Base-by-base conservation (phyloP, 345 rosid species). In the Toxicodendron radicans region DNA sequence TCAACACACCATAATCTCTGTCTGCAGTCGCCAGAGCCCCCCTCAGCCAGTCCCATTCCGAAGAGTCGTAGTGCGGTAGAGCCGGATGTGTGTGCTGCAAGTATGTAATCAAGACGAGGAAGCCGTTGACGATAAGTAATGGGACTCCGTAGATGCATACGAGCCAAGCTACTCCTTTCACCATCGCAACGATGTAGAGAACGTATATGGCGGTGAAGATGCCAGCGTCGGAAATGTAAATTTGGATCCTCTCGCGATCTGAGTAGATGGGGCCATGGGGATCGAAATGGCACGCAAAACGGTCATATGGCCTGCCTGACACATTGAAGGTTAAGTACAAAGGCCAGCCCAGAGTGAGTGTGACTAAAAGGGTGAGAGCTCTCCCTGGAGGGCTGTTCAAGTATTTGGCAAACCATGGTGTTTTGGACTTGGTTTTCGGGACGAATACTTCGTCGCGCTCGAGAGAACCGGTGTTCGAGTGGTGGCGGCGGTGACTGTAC, bases 31-130 rank as follows among this genome's bases (percentile, higher is more conserved):
- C 79, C 51, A 87, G 77, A n/a, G 87, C 91, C 51, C 93, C 93
- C 58, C 86, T 77, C 8, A 89, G 73, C 91, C 91, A 87, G 59
- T 89, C 91, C 93, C 93, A 89, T 67, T 87, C 89, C 0, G 87
- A 78, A 0, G 88, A 81, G 81, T 84, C 85, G 23, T 87, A 89
- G 59, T 85, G 91, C 2, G 93, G 93, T n/a, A 89, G 59, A 1
- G 87, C 71, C 2, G 86, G 82, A 73, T 89, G 91, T 18, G 93
- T 87, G 77, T 89, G 93, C 77, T 89, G 93, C 83, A 89, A 80
- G 79, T 54, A 89, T 3, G 91, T 89, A 78, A 87, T 85, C 71
- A 68, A 32, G 7, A 87, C 91, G 54, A 89, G 86, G 66, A 89
- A 84, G 13, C 74, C 85, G 57, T 87, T 87, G 35, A 85, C 88